Evolutionary conservation across 2,329 filamentous ascomycete genomes (phyloP), one percentile per base, ranked within the genome.

Genomic region (Fusarium nanum): DNA sequence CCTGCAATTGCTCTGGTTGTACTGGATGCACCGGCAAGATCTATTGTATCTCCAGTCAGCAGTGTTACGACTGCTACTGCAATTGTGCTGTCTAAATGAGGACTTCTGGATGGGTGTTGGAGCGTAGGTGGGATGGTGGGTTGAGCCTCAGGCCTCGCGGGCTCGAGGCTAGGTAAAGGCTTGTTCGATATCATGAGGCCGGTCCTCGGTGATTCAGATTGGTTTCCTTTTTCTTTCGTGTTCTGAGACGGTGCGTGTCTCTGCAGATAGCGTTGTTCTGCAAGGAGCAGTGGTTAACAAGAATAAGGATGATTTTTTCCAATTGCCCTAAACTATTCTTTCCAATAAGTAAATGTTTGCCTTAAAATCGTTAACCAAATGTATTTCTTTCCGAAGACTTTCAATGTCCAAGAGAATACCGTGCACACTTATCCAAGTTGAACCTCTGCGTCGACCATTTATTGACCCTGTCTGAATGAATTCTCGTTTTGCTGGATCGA

Each of bases 51-150:
- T 9, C 20, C 4, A 64, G 42, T 7, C 27, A 48, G 5, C 60
- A 64, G 42, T 64, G 49, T 20, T 64, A 64, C 18, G 14, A 16
- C 5, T 64, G 59, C 20, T 64, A 64, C 22, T 44, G 34, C 20
- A 30, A 64, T 11, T 64, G 59, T 6, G 13, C 16, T 2, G 42
- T 64, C 8, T 64, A 32, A 22, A 16, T n/a, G 14, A 14, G 7
- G 18, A 11, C 30, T n/a, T n/a, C 9, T 12, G 8, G 10, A 5
- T 12, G 9, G 7, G 10, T 3, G 10, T 2, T 11, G 18, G 20
- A 6, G 22, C 3, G 10, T n/a, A 23, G n/a, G 14, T 18, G 27
- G 8, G 14, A 23, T 16, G 14, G 9, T 20, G 30, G 5, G 13
- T 23, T 18, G 11, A 14, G 12, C 34, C 34, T 37, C 18, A 6